A percentile compares a stretch with the other conserved stretches of the same genome.
Evolutionary conservation across 805 yeast species (phyloP).

Genomic region (Kregervanrija delftensis): DNA sequence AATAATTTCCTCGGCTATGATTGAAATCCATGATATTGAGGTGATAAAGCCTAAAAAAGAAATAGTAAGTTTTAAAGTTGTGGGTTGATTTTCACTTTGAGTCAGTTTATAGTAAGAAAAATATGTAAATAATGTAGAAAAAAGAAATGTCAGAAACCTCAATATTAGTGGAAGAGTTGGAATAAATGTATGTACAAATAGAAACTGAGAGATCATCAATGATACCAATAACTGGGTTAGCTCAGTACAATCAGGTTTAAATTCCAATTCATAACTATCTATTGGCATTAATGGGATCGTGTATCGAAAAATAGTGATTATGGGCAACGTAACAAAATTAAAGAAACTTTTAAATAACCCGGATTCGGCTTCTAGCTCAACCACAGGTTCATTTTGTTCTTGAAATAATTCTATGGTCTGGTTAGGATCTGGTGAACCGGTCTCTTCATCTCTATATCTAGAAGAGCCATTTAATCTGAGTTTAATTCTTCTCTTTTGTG

Average conservation of each 20-base stretch:
- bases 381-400: slow-evolving; percentile 4
- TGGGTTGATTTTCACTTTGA: slow-evolving; percentile 14
- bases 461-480: slow-evolving; percentile 5
- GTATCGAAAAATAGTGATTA: slow-evolving; percentile 13
- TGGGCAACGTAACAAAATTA: slow-evolving; percentile 13
- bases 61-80: slow-evolving; percentile 16
- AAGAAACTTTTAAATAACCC: slow-evolving; percentile 7
- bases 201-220: slow-evolving; percentile 14
- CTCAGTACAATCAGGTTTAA: slow-evolving; percentile 16
- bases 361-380: slow-evolving; percentile 2
- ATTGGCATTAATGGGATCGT: slow-evolving; percentile 20
- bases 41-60: slow-evolving; percentile 57
- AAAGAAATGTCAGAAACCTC: background rate
- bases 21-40: slow-evolving; percentile 62
- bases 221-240: slow-evolving; percentile 15
- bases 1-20: slow-evolving; percentile 66
- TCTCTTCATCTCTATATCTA: slow-evolving; percentile 8
- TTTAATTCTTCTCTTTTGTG: slow-evolving; percentile 16
- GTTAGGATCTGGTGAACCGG: background rate
- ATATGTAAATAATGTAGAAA: slow-evolving; percentile 10
- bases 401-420: slow-evolving; percentile 1
- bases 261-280: slow-evolving; percentile 15
- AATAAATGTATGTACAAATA: slow-evolving; percentile 17
- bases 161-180: slow-evolving; percentile 2
- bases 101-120: slow-evolving; percentile 16